phyloP scores from a whole-genome alignment of 345 rosid species.

The Camelina neglecta region DNA sequence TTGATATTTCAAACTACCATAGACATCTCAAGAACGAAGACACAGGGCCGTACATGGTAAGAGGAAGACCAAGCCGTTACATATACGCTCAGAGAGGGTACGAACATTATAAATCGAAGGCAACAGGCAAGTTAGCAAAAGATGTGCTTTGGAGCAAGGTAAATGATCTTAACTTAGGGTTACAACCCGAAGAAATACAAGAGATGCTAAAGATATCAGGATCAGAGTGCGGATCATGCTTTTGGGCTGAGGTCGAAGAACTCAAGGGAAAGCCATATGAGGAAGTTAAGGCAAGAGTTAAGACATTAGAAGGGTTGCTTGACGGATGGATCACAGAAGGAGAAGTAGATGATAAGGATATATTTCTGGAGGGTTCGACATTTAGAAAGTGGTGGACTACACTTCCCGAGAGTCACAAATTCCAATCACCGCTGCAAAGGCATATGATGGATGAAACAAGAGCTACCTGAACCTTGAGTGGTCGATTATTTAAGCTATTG shows the following conservation, averaged over 20 bases:
- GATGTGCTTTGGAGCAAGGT: slow-evolving; percentile 7
- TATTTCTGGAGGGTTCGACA: slow-evolving; percentile 56
- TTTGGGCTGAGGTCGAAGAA: slow-evolving; percentile 90
- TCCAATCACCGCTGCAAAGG: slow-evolving; percentile 14
- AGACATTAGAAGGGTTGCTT: slow-evolving; percentile 32
- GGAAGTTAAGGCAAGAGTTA: slow-evolving; percentile 26
- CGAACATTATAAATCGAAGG: slow-evolving; percentile 50
- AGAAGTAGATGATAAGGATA: slow-evolving; percentile 44
- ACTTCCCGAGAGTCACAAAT: slow-evolving; percentile 39
- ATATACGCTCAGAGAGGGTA: slow-evolving; percentile 64
- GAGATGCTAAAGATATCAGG: background rate
- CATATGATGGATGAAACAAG: slow-evolving; percentile 4
- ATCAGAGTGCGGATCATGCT: slow-evolving; percentile 53
- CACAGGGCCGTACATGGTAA: slow-evolving; percentile 68
- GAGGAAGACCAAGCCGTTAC: slow-evolving; percentile 75
- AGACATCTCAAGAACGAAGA: slow-evolving; percentile 80
- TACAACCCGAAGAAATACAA: background rate
- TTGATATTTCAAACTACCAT: slow-evolving; percentile 80
- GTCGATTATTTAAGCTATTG: slow-evolving; percentile 7
- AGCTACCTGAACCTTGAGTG: background rate
- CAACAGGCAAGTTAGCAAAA: background rate
- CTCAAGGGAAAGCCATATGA: slow-evolving; percentile 42
- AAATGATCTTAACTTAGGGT: slow-evolving; percentile 15
- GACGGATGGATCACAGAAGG: slow-evolving; percentile 41
- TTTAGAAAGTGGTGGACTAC: slow-evolving; percentile 56